Percentiles rank a stretch among this genome's conserved stretches.
Evolutionary conservation across 805 yeast genomes (phyloP).

Genomic region (Hermanozyma aechmeae): DNA sequence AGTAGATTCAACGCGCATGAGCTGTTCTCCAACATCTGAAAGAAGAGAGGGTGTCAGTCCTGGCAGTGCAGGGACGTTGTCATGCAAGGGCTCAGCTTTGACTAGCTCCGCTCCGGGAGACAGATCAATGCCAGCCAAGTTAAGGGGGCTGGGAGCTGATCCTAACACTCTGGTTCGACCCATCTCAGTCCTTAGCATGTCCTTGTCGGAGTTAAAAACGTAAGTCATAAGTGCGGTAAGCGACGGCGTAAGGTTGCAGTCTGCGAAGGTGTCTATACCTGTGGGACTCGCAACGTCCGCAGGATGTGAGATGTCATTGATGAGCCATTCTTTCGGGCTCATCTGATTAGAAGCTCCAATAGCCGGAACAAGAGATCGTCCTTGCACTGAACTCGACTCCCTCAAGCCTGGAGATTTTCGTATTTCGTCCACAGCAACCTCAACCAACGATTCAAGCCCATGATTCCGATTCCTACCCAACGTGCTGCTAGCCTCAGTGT

Average conservation of each 20-base stretch:
- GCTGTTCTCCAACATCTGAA: conserved; percentile 4
- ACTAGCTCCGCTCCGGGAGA: too few relatives aligned
- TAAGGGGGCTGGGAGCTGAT: too few relatives aligned
- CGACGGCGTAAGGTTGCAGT: conserved; percentile 25
- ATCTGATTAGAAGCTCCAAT: neutral
- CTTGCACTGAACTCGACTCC: neutral
- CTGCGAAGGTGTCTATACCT: conserved; percentile 6
- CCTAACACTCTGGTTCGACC: too few relatives aligned
- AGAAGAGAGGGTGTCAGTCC: too few relatives aligned
- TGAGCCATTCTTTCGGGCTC: conserved; percentile 5
- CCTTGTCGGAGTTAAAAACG: conserved; percentile 22
- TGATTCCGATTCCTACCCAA: too few relatives aligned
- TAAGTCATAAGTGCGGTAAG: conserved; percentile 28
- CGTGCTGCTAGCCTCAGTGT: too few relatives aligned
- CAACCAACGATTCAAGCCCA: conserved; percentile 24
- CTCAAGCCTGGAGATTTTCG: neutral
- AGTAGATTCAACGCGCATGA: conserved; percentile 4
- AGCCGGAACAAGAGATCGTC: neutral
- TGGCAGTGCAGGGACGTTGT: too few relatives aligned
- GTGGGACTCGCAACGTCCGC: conserved; percentile 1
- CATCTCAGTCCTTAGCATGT: conserved; percentile 7
- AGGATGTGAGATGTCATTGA: conserved; percentile 1
- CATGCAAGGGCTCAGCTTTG: too few relatives aligned
- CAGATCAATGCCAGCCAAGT: too few relatives aligned
- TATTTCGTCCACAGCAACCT: conserved; percentile 23